Conservation (phyloP, 768 basidiomycete species). For the Hypholoma sublateritium region DNA sequence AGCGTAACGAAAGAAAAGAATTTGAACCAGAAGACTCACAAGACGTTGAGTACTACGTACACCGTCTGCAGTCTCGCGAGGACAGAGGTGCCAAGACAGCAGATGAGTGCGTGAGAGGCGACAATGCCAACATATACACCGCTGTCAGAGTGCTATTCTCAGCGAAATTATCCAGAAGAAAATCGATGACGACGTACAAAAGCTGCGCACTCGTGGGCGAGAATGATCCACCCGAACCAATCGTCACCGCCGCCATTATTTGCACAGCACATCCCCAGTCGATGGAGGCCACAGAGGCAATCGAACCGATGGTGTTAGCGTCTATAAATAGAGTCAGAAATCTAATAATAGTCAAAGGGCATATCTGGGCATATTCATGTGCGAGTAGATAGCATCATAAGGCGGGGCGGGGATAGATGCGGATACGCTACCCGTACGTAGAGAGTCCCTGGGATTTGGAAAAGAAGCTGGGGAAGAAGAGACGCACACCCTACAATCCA, state of each 20-base stretch:
- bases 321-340: slow-evolving; percentile 27
- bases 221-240: slow-evolving; percentile 46
- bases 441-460: background rate
- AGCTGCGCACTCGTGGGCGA: slow-evolving; percentile 41
- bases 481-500: slow-evolving; percentile 55
- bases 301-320: slow-evolving; percentile 50
- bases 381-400: background rate
- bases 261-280: slow-evolving; percentile 69
- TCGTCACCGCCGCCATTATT: slow-evolving; percentile 63
- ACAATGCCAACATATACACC: slow-evolving; percentile 66
- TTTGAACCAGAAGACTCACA: slow-evolving; percentile 47
- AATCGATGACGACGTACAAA: slow-evolving; percentile 38
- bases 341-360: background rate
- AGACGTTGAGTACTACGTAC: slow-evolving; percentile 68
- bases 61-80: slow-evolving; percentile 71
- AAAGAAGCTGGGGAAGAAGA: background rate
- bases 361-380: background rate
- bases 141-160: slow-evolving; percentile 21
- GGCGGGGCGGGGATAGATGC: background rate
- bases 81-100: slow-evolving; percentile 63
- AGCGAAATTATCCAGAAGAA: background rate
- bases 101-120: slow-evolving; percentile 59
- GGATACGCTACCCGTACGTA: too few relatives aligned
- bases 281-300: slow-evolving; percentile 53
- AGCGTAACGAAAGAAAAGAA: background rate